These are phyloP conservation scores for Medicago lupulina DNA, from an alignment of 306 rosid genomes.

Conservation along the genomic window DNA sequence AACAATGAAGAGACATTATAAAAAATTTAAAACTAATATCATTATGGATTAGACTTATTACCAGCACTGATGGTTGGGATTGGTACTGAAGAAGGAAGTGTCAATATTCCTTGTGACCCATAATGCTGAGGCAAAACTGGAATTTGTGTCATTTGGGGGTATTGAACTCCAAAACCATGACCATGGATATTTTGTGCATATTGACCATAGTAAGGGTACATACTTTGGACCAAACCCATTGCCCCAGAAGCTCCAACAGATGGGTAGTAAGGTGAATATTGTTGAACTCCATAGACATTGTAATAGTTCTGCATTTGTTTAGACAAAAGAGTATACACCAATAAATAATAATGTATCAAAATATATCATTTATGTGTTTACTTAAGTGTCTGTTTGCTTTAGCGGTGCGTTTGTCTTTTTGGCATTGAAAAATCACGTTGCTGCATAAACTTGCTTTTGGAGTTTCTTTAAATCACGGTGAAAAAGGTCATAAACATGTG, in stretches of 20 bases:
- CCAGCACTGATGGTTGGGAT: conserved; percentile 60
- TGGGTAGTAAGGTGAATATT: conserved; percentile 70
- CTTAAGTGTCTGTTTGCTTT: no score
- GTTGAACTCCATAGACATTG: conserved; percentile 85
- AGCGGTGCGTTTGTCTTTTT: no score
- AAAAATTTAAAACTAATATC: background rate
- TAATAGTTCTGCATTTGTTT: conserved; percentile 65
- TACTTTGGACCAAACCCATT: conserved; percentile 61
- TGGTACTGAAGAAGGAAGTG: conserved; percentile 68
- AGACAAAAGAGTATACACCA: conserved; percentile 1
- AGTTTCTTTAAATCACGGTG: no score
- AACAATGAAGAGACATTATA: background rate
- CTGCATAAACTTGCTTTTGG: no score
- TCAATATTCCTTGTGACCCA: conserved; percentile 63
- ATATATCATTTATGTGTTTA: background rate
- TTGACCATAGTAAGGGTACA: conserved; percentile 80
- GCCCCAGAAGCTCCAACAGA: conserved; percentile 64
- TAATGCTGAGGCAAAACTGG: conserved; percentile 75
- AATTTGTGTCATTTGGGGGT: conserved; percentile 71
- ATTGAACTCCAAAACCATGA: conserved; percentile 72
- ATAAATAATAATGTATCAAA: conserved; percentile 20
- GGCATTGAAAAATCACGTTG: no score
- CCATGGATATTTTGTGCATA: conserved; percentile 64
- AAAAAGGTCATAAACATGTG: no score
- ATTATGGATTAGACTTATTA: conserved; percentile 34